phyloP scores from a whole-genome alignment of 164 flowering plant genomes.

The Stephania cephalantha region DNA sequence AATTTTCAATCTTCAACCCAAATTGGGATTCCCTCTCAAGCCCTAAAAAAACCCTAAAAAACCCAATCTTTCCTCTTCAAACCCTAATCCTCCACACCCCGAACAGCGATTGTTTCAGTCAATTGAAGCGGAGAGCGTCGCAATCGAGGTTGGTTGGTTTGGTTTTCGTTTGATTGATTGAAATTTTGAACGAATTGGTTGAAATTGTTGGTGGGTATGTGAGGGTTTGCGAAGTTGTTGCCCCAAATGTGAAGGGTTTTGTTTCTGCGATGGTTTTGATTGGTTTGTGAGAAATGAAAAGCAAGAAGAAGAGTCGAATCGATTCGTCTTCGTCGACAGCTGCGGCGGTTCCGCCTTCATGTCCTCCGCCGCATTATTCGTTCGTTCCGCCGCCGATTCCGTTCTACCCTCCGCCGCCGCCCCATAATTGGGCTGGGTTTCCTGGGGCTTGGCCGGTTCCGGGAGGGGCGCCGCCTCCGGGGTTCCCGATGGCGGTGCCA shows the following conservation, averaged over 20 bases:
- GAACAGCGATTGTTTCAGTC: background rate
- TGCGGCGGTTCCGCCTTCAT: background rate
- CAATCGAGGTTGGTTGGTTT: background rate
- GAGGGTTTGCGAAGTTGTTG: no score
- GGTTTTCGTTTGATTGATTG: background rate
- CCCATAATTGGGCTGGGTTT: conserved; percentile 7
- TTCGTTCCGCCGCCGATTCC: conserved; percentile 9
- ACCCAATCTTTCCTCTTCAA: background rate
- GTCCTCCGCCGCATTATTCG: background rate
- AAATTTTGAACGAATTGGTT: background rate
- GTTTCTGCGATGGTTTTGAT: background rate
- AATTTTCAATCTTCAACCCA: background rate
- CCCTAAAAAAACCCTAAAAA: background rate
- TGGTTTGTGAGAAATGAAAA: conserved; percentile 1
- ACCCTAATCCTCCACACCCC: background rate
- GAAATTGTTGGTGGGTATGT: background rate
- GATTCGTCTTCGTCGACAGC: background rate
- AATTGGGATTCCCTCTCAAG: background rate
- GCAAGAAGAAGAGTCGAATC: conserved; percentile 1
- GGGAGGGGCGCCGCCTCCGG: conserved; percentile 2
- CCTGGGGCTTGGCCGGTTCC: conserved; percentile 11
- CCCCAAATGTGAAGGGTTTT: background rate
- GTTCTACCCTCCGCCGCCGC: conserved; percentile 9
- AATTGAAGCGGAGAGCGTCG: background rate
- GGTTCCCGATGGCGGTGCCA: conserved; percentile 7